Conservation (phyloP, 768 basidiomycete genomes). For the Tricholoma flavovirens region DNA sequence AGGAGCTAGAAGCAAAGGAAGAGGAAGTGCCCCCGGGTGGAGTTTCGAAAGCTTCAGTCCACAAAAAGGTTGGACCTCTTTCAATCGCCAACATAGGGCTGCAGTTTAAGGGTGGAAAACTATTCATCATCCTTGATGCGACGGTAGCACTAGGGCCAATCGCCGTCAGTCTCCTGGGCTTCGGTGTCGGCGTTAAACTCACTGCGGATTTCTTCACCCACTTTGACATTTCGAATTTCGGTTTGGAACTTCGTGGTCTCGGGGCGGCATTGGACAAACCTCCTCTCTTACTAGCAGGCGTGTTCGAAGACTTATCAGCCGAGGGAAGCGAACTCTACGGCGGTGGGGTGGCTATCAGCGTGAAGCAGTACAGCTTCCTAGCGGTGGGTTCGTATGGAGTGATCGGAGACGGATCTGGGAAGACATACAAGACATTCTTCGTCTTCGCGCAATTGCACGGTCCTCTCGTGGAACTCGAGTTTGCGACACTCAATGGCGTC, state of each 20-base stretch:
- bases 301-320: background rate
- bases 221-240: background rate
- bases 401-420: background rate
- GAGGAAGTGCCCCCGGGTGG: too few species aligned
- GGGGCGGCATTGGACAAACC: background rate
- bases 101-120: background rate
- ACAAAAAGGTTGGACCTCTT: background rate
- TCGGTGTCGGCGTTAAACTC: background rate
- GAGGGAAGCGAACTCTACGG: too few species aligned
- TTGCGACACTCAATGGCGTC: constrained; percentile 1
- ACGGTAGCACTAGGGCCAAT: constrained; percentile 1
- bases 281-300: background rate
- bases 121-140: constrained; percentile 4
- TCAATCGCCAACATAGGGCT: background rate
- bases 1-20: too few species aligned
- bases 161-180: background rate
- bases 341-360: too few species aligned
- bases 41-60: too few species aligned
- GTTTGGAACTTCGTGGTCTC: constrained; percentile 1
- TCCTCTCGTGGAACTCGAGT: constrained; percentile 2
- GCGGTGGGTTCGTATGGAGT: background rate
- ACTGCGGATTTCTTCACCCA: background rate
- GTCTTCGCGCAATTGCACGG: constrained; percentile 2
- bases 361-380: too few species aligned
- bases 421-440: constrained; percentile 1